Conservation (phyloP, 2,329 filamentous ascomycete genomes). For the Xylaria sp. region DNA sequence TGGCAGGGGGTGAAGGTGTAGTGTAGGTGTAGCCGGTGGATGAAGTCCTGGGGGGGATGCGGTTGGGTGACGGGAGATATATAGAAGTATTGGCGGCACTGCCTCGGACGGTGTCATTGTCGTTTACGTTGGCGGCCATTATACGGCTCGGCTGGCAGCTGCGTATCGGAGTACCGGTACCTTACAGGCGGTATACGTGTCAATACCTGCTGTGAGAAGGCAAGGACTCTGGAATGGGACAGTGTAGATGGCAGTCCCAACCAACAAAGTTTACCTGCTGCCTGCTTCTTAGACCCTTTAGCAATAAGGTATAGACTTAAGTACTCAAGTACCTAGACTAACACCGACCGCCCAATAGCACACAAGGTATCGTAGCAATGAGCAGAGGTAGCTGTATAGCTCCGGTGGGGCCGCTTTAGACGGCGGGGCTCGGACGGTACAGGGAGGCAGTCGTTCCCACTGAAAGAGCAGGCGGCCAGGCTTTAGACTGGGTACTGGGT, state of each 20-base stretch:
- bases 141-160: slow-evolving; percentile 5
- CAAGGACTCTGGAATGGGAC: not conserved
- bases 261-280: not conserved
- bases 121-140: slow-evolving; percentile 39
- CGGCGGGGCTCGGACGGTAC: slow-evolving; percentile 6
- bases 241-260: not conserved
- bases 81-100: slow-evolving; percentile 17
- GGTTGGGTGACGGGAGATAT: slow-evolving; percentile 65
- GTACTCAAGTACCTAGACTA: not conserved
- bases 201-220: not conserved
- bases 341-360: not conserved
- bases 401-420: not conserved
- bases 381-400: not conserved
- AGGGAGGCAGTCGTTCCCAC: not conserved
- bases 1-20: slow-evolving; percentile 47
- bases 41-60: slow-evolving; percentile 78
- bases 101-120: slow-evolving; percentile 12
- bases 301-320: not conserved
- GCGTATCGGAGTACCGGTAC: not conserved
- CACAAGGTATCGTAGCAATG: not conserved
- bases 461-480: not conserved
- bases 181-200: not conserved
- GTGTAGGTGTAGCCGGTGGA: slow-evolving; percentile 66
- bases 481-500: too few species aligned
- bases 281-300: too few species aligned